These are phyloP conservation scores for Ustilago curta DNA, from an alignment of 1,284 basidiomycete genomes.

Conservation along the genomic window DNA sequence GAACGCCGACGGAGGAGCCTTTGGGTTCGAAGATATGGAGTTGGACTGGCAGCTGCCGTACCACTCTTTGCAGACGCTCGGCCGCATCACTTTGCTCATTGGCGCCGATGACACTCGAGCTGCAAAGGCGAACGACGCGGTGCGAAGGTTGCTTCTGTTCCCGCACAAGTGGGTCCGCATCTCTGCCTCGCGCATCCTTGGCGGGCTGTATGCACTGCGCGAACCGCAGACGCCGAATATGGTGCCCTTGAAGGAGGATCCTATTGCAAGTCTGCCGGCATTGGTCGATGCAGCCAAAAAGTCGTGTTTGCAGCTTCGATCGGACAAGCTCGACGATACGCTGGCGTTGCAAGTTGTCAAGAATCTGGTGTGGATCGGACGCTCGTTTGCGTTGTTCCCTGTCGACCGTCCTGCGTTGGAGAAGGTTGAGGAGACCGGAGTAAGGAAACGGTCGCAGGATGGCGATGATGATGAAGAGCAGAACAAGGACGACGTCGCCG, in stretches of 20 bases:
- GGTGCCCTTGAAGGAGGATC: slow-evolving; percentile 66
- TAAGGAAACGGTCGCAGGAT: slow-evolving; percentile 56
- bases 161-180: slow-evolving; percentile 95
- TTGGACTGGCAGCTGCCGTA: slow-evolving; percentile 87
- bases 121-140: slow-evolving; percentile 70
- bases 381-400: slow-evolving; percentile 69
- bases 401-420: slow-evolving; percentile 21
- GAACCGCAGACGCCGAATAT: slow-evolving; percentile 27
- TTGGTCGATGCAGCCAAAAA: slow-evolving; percentile 82
- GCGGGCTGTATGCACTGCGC: slow-evolving; percentile 74
- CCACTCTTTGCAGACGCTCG: slow-evolving; percentile 73
- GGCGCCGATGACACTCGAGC: slow-evolving; percentile 7
- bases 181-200: slow-evolving; percentile 82
- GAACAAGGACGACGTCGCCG: slow-evolving; percentile 23
- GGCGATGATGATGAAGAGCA: slow-evolving; percentile 9
- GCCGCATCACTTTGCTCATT: slow-evolving; percentile 20
- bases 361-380: slow-evolving; percentile 90
- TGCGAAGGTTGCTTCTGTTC: slow-evolving; percentile 81
- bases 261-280: slow-evolving; percentile 72
- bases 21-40: slow-evolving; percentile 71
- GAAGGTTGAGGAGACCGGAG: slow-evolving; percentile 17
- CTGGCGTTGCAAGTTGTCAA: slow-evolving; percentile 90
- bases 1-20: slow-evolving; percentile 16
- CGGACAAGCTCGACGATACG: slow-evolving; percentile 80
- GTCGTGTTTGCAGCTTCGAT: slow-evolving; percentile 83